Evolutionary conservation across 2,329 filamentous ascomycete genomes (phyloP), one percentile per base, ranked within the genome.

Genomic region (Pseudogymnoascus pannorum): DNA sequence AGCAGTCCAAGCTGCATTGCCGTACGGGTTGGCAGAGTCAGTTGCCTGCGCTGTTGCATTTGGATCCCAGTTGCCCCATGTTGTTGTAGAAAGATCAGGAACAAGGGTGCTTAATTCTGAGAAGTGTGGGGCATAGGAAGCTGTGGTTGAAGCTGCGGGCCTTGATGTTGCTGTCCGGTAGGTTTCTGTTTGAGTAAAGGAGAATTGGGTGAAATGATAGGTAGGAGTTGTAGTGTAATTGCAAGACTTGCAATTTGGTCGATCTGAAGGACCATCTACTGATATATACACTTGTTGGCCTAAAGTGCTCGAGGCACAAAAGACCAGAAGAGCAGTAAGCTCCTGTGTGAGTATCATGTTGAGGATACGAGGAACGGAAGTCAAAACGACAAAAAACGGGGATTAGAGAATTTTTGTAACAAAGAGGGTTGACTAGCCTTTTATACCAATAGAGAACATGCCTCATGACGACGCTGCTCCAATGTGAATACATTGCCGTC

Each of bases 21-120:
- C 75, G 40, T 75, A 76, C 2, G 72, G 73, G 20, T 71, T 67
- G 2, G 62, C 68, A 1, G 66, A 60, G 61, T 76, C 74, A 2
- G 73, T 73, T 5, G 73, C 68, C 36, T 67, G 67, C 9, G 66
- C 65, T 16, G 72, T 76, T 3, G 67, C 68, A 26, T 69, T 68
- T 5, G 74, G 73, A 44, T 75, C 62, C 74, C 74, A 77, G 48
- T 73, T 75, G 9, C 74, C 75, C 74, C 75, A 77, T 61, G 73
- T 74, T 2, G 74, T 76, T 3, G 73, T 75, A 1, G 69, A 72
- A 54, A 74, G 60, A 51, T 70, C 66, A 0, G 73, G 72, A 3
- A 76, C 67, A 6, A 76, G 67, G 31, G 68, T 66, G 33, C 72
- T 73, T 44, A 76, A 64, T 1, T 67, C 71, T 12, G 66, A 68